Percentiles rank a stretch among this genome's conserved stretches.
phyloP scores from a whole-genome alignment of 192 early-diverging fungal genomes.

The Backusella luteola region DNA sequence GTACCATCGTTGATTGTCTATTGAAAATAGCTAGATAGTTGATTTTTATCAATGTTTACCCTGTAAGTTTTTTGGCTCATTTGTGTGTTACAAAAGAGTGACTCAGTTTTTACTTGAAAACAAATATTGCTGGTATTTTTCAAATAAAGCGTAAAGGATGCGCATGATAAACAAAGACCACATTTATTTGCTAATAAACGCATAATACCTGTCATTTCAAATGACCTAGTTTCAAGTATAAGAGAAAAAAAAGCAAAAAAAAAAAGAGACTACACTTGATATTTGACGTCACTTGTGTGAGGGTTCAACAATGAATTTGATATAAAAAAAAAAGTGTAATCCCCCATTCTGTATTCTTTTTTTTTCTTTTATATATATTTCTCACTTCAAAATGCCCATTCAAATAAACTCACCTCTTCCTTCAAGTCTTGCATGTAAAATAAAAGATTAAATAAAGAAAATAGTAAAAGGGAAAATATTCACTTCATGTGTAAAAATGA shows the following conservation, averaged over 20 bases:
- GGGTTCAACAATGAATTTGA: not conserved
- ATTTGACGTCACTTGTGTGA: constrained; percentile 1
- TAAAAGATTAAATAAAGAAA: not conserved
- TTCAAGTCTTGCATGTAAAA: constrained; percentile 30
- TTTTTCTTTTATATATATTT: not conserved
- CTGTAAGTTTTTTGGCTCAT: no score
- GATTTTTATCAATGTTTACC: not conserved
- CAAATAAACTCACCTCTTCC: constrained; percentile 41
- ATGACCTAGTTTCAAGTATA: not conserved
- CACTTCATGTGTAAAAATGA: not conserved
- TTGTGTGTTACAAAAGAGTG: no score
- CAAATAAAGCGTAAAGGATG: not conserved
- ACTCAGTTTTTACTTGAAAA: no score
- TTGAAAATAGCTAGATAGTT: not conserved
- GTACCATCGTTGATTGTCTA: no score
- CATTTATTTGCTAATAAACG: not conserved
- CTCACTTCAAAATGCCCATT: not conserved
- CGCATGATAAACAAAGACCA: not conserved
- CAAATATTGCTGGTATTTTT: no score
- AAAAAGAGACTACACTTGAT: not conserved
- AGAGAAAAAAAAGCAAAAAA: not conserved
- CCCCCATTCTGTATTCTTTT: not conserved
- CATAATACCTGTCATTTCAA: not conserved
- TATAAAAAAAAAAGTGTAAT: not conserved
- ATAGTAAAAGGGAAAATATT: not conserved